Evolutionary conservation across 2,329 filamentous ascomycete species (phyloP).

Genomic region (Tolypocladium inflatum): DNA sequence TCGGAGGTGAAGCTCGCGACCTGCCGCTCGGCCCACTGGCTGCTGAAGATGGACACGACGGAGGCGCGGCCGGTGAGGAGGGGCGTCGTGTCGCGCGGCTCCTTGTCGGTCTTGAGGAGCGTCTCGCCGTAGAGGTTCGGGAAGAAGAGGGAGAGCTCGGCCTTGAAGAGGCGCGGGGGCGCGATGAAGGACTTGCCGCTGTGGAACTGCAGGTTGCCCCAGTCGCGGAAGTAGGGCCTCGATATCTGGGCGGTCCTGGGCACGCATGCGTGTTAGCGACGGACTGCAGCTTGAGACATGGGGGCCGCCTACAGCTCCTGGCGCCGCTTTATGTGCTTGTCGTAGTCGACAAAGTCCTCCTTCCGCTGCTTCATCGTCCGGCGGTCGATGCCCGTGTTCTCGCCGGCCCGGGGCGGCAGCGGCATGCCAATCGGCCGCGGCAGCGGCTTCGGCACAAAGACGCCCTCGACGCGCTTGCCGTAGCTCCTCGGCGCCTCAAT

Average conservation of each 20-base stretch:
- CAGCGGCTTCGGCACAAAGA: conserved; percentile 51
- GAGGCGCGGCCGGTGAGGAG: conserved; percentile 64
- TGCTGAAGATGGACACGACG: conserved; percentile 73
- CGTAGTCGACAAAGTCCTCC: conserved; percentile 75
- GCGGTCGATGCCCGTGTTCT: conserved; percentile 71
- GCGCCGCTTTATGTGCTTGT: conserved; percentile 71
- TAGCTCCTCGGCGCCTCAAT: conserved; percentile 51
- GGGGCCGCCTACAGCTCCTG: conserved; percentile 54
- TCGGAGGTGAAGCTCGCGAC: conserved; percentile 59
- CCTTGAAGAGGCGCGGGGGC: conserved; percentile 74
- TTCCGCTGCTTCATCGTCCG: conserved; percentile 59
- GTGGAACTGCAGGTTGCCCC: conserved; percentile 72
- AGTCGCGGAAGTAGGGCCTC: conserved; percentile 93
- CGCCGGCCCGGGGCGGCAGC: conserved; percentile 61
- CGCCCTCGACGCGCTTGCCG: conserved; percentile 39
- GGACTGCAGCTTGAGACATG: background rate
- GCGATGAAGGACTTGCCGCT: conserved; percentile 89
- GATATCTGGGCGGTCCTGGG: conserved; percentile 62
- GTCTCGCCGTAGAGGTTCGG: conserved; percentile 83
- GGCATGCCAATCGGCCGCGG: conserved; percentile 74
- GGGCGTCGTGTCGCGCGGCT: conserved; percentile 61
- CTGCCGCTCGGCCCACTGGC: conserved; percentile 79
- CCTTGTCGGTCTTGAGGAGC: conserved; percentile 45
- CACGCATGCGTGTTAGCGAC: background rate
- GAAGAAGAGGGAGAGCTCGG: conserved; percentile 79